A percentile compares a stretch with the other conserved stretches of the same genome.
phyloP scores from a whole-genome alignment of 805 yeast genomes.

The Saccharomycopsis sp. region DNA sequence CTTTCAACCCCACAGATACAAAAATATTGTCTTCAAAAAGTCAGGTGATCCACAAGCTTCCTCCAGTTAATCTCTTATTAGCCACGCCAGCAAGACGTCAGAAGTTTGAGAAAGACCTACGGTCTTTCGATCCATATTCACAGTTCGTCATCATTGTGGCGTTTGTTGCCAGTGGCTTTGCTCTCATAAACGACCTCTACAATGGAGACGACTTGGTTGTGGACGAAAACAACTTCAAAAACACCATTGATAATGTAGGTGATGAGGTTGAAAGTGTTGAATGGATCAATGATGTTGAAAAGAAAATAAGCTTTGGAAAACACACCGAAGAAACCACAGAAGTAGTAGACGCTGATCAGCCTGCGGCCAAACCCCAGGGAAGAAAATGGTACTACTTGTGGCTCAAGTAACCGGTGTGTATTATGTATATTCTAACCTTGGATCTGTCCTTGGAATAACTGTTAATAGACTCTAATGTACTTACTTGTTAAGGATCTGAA shows the following conservation, averaged over 20 bases:
- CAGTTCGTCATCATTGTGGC: conserved; percentile 46
- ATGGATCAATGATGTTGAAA: conserved; percentile 4
- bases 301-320: not conserved
- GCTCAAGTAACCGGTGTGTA: conserved; percentile 3
- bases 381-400: conserved; percentile 17
- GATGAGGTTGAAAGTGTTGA: conserved; percentile 7
- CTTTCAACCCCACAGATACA: conserved; percentile 34
- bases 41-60: conserved; percentile 29
- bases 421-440: too few species aligned
- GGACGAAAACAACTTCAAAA: not conserved
- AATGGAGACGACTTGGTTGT: not conserved
- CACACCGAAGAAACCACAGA: not conserved
- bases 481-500: too few species aligned
- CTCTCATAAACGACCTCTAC: conserved; percentile 23
- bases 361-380: not conserved
- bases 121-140: conserved; percentile 50
- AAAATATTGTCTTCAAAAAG: conserved; percentile 24
- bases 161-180: conserved; percentile 41
- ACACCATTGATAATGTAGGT: conserved; percentile 4
- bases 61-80: conserved; percentile 35
- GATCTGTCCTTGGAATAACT: too few species aligned
- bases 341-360: too few species aligned
- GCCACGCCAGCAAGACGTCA: conserved; percentile 38
- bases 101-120: conserved; percentile 40
- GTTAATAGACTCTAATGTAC: too few species aligned